A percentile compares a stretch with the other conserved stretches of the same genome.
Evolutionary conservation across 345 rosid genomes (phyloP).

Genomic region (Euphorbia pulcherrima): DNA sequence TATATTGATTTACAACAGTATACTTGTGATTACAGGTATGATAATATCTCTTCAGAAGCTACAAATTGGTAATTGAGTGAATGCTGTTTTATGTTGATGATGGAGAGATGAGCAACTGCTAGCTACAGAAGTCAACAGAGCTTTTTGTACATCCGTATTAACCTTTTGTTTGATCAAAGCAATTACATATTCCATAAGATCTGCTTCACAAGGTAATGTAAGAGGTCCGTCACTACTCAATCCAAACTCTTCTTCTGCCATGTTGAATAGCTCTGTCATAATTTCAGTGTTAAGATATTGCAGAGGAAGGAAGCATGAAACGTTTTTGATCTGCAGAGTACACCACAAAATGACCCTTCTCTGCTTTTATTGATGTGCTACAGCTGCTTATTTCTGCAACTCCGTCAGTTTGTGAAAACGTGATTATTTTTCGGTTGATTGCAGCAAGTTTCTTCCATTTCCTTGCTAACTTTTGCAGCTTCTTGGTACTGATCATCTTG

Average conservation of each 20-base stretch:
- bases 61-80: slow-evolving; percentile 5
- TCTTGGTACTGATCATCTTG: slow-evolving; percentile 4
- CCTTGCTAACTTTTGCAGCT: neutral
- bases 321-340: slow-evolving; percentile 12
- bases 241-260: slow-evolving; percentile 14
- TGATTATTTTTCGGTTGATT: neutral
- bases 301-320: neutral
- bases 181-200: neutral
- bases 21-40: too few species aligned
- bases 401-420: too few species aligned
- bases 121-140: neutral
- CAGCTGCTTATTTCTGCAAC: neutral
- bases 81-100: neutral
- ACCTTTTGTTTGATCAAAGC: neutral
- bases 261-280: neutral
- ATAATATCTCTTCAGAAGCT: slow-evolving; percentile 4
- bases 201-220: slow-evolving; percentile 10
- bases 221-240: slow-evolving; percentile 1
- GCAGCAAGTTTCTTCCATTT: neutral
- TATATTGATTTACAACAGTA: neutral
- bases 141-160: neutral
- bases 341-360: slow-evolving; percentile 13
- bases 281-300: neutral
- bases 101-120: neutral
- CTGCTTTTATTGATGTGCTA: neutral